Percentiles rank a stretch among this genome's conserved stretches.
phyloP scores from a whole-genome alignment of 2,329 filamentous ascomycete genomes.

The Fusarium redolens region DNA sequence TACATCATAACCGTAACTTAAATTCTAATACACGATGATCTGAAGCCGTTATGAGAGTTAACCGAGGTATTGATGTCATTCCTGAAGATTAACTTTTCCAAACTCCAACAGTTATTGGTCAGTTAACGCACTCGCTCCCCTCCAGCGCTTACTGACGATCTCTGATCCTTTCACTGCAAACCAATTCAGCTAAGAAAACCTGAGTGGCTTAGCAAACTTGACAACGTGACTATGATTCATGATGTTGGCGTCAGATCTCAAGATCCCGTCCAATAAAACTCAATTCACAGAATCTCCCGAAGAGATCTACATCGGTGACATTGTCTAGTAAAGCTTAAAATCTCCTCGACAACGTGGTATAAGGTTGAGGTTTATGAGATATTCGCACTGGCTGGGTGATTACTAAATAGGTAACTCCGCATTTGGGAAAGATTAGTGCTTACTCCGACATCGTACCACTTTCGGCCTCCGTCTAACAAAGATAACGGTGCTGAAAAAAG shows the following conservation, averaged over 20 bases:
- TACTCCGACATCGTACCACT: background rate
- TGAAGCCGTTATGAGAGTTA: background rate
- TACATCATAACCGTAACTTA: background rate
- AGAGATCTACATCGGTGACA: background rate
- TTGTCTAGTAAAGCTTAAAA: background rate
- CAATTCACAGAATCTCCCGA: background rate
- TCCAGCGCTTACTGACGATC: background rate
- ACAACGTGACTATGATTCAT: slow-evolving; percentile 10
- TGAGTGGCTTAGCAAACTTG: background rate
- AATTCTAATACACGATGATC: background rate
- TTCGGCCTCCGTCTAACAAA: background rate
- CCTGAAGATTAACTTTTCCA: background rate
- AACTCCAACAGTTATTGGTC: background rate
- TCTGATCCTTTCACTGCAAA: background rate
- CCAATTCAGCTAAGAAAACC: background rate
- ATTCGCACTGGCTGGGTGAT: background rate
- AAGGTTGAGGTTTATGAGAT: background rate
- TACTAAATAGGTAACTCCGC: background rate
- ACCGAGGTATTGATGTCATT: background rate
- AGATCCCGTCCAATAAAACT: background rate
- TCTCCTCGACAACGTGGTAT: background rate
- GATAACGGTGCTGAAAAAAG: background rate
- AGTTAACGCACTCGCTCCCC: background rate
- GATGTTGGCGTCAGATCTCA: background rate
- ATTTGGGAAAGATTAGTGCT: background rate